Evolutionary conservation across 106 monocot species (phyloP), one percentile per base, ranked within the genome.

Genomic region (Iris macrosiphon): DNA sequence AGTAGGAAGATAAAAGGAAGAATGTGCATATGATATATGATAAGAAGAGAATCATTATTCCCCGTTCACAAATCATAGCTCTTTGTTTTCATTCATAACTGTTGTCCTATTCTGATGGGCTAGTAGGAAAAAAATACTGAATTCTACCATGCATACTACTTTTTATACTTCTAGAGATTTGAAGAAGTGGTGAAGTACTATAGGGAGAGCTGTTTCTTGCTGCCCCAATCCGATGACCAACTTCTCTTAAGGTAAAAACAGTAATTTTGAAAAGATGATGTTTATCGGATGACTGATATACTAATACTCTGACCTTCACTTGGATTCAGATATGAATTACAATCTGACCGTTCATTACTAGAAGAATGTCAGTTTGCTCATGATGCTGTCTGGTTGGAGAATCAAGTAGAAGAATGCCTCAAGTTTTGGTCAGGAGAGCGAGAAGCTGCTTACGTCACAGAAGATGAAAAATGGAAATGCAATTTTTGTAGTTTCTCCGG

Each of bases 381-480:
- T 70, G 83, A 92, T 68, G 57, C 33, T 41, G 42, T 10, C 31
- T 92, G 87, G 92, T 80, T 83, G 27, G 67, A 52, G 49, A 26
- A 38, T 65, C 72, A 69, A 62, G 47, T 79, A 11, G 57, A 71
- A 37, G 52, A 75, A 44, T 52, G 58, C 63, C 28, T 89, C 20
- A 55, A 67, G 53, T 78, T 89, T 62, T 89, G 79, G 89, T 20
- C 29, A 1, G 77, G 80, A 31, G 64, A 80, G 31, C 63, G 71
- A 42, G 80, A 84, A 45, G 66, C 77, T 8, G 62, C 43, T 20
- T 80, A 64, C 58, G 80, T 84, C 29, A 11, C 72, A 15, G 33
- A 75, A 14, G 52, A 46, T 52, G 89, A 84, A 44, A 58, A 14
- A 20, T 90, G 89, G 89, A 90, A 90, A 50, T 90, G 89, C n/a